These are phyloP conservation scores for Durusdinium trenchii DNA, from an alignment of 73 alveolate species.

Conservation along the genomic window DNA sequence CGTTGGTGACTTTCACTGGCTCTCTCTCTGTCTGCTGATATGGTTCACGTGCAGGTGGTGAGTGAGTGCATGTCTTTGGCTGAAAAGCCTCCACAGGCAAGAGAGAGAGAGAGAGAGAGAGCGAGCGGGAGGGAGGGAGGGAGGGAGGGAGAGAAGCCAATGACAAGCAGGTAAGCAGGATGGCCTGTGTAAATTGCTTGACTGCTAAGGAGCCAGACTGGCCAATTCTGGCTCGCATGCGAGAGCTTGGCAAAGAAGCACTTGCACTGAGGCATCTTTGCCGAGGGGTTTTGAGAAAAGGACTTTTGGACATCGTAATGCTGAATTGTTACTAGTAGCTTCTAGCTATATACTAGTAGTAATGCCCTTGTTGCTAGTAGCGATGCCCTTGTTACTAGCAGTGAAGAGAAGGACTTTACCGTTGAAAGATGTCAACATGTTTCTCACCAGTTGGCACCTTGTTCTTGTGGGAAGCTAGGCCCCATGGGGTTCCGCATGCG, in stretches of 20 bases:
- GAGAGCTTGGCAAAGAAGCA: conserved; percentile 79
- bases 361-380: too few relatives aligned
- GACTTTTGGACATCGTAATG: neutral
- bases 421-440: neutral
- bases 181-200: neutral
- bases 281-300: neutral
- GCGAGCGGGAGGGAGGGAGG: neutral
- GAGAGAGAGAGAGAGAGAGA: neutral
- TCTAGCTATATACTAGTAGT: too few relatives aligned
- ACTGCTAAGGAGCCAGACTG: conserved; percentile 67
- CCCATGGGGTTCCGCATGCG: conserved; percentile 9
- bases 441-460: neutral
- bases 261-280: neutral
- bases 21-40: neutral
- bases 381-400: neutral
- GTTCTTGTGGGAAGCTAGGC: neutral
- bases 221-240: conserved; percentile 87
- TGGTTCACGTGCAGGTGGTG: conserved; percentile 9
- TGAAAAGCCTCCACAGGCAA: conserved; percentile 81
- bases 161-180: neutral
- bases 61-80: conserved; percentile 64
- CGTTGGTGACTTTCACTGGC: neutral
- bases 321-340: neutral
- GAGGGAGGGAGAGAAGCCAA: neutral
- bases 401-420: neutral